Percentiles rank a stretch among this genome's conserved stretches.
These are phyloP conservation scores for Syzygium syzygioides DNA, from an alignment of 441 rosid genomes.

Conservation along the genomic window DNA sequence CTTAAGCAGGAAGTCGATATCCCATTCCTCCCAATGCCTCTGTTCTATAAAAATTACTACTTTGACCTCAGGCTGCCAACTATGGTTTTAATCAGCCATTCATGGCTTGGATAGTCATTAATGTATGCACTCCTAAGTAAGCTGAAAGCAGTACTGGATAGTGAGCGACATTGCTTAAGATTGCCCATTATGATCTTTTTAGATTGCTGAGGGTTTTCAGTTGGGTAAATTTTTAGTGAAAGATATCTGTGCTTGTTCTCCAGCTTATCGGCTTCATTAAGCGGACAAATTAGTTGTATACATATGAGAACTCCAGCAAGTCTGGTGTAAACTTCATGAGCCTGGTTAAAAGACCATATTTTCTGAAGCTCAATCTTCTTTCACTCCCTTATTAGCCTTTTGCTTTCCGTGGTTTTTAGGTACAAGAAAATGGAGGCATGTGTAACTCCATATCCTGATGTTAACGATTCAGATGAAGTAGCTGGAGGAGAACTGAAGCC, in stretches of 20 bases:
- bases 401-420: constrained; percentile 21
- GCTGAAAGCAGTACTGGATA: not conserved
- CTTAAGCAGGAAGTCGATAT: not conserved
- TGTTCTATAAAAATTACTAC: not conserved
- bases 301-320: not conserved
- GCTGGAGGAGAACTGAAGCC: constrained; percentile 53
- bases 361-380: not conserved
- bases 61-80: not conserved
- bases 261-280: not conserved
- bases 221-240: not conserved
- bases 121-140: not conserved
- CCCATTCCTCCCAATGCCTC: not conserved
- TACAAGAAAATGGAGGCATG: constrained; percentile 70
- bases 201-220: not conserved
- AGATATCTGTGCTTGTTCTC: not conserved
- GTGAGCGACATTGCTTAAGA: not conserved
- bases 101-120: not conserved
- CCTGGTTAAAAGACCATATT: not conserved
- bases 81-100: not conserved
- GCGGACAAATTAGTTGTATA: not conserved
- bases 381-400: not conserved
- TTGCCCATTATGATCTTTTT: not conserved
- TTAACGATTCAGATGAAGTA: constrained; percentile 45
- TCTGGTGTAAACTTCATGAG: not conserved
- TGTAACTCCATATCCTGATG: constrained; percentile 54